These are phyloP conservation scores for Talaromyces sp. DNA, from an alignment of 2,329 filamentous ascomycete genomes.

Conservation along the genomic window DNA sequence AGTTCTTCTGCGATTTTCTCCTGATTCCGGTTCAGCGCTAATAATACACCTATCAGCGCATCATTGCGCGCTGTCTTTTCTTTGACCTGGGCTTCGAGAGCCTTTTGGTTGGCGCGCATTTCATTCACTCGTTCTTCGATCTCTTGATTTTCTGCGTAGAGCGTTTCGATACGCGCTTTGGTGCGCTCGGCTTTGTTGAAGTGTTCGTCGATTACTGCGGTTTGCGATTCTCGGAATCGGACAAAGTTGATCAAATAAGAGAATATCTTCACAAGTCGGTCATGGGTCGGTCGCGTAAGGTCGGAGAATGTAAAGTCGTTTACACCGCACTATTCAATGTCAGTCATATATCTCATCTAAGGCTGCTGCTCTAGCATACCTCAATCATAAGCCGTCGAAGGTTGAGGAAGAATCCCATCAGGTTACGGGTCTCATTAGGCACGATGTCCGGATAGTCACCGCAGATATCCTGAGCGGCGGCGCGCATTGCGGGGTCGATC, in stretches of 20 bases:
- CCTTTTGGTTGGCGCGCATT: conserved; percentile 74
- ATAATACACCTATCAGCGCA: conserved; percentile 75
- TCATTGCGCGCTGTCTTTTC: conserved; percentile 86
- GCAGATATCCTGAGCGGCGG: conserved; percentile 82
- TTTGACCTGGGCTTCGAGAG: conserved; percentile 76
- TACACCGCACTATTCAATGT: conserved; percentile 69
- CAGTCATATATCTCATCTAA: neutral
- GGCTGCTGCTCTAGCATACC: conserved; percentile 34
- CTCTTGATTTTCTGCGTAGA: conserved; percentile 83
- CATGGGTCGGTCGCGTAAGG: conserved; percentile 84
- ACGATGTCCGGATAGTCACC: conserved; percentile 81
- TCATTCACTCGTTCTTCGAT: conserved; percentile 77
- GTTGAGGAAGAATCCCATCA: conserved; percentile 93
- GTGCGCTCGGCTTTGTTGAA: conserved; percentile 87
- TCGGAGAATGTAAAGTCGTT: conserved; percentile 92
- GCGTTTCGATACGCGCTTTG: conserved; percentile 80
- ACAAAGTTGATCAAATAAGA: conserved; percentile 99
- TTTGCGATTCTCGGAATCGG: conserved; percentile 91
- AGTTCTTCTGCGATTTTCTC: conserved; percentile 79
- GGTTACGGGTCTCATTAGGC: conserved; percentile 81
- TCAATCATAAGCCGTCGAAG: conserved; percentile 74
- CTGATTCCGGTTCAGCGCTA: conserved; percentile 78
- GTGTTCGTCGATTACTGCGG: conserved; percentile 83
- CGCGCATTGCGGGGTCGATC: conserved; percentile 91
- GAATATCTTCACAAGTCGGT: conserved; percentile 89